Base-by-base conservation (phyloP, 2,329 filamentous ascomycete genomes). In the Colletotrichum gigasporum region DNA sequence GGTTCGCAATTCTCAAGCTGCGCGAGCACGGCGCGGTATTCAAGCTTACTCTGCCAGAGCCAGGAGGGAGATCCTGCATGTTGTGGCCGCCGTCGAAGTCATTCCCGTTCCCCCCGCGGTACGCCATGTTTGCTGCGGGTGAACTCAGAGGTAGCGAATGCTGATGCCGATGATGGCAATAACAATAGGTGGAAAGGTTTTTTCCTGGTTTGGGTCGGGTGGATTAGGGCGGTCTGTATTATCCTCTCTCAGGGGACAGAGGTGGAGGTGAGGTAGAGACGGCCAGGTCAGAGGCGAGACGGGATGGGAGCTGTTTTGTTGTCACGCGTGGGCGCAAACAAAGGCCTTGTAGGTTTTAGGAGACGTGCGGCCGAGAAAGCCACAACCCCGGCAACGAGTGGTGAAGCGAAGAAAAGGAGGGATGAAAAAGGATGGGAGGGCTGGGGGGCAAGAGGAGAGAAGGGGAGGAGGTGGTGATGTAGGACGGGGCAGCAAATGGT, bases 41-140 rank as follows among this genome's bases (percentile, higher is more conserved):
- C 37, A 54, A 69, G 80, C 88, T 81, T 83, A 92, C 90, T 74
- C 82, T 83, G 72, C 81, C 83, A 47, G 54, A 41, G 24, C 84
- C 84, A 63, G 83, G 76, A 66, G 87, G 85, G 32, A 92, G 82
- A 73, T 93, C 90, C 73, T 91, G 88, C 72, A 92, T 78, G 63
- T 83, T 85, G 75, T 92, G 89, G 70, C 87, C 85, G 70, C 87
- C 85, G 60, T 87, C 82, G 69, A 88, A 90, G 12, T 58, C 44
- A 34, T 58, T 58, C 22, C 79, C 74, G 16, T 65, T 51, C 82
- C 80, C 65, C 84, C 87, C 86, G 78, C 87, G 86, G 78, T 91
- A 91, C 73, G 89, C 89, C 79, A 81, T 81, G 64, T 62, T 76
- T 69, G 65, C 67, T 71, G 59, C 28, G 34, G 50, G 41, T 59